Conservation (phyloP, 2,329 filamentous ascomycete genomes). For the Spiromastix sp. region DNA sequence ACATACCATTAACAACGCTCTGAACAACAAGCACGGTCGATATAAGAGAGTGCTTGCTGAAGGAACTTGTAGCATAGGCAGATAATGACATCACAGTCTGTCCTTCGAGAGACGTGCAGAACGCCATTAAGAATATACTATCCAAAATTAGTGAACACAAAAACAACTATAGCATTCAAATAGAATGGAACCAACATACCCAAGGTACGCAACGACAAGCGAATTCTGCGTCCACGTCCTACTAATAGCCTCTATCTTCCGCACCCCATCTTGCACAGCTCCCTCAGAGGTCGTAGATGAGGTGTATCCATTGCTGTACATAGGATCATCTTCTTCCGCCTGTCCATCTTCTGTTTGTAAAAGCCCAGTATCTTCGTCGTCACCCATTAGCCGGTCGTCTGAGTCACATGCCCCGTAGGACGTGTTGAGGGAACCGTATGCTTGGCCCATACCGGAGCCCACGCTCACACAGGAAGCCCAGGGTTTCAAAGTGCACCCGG, state of each 20-base stretch:
- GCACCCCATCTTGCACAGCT: constrained; percentile 37
- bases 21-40: constrained; percentile 56
- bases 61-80: constrained; percentile 56
- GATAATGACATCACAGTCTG: constrained; percentile 53
- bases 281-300: constrained; percentile 10
- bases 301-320: constrained; percentile 3
- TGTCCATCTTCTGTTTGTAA: constrained; percentile 8
- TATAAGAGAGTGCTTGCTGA: constrained; percentile 53
- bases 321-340: constrained; percentile 2
- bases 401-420: constrained; percentile 12
- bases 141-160: neutral
- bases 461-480: too few species aligned
- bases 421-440: constrained; percentile 4
- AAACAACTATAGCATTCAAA: neutral
- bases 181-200: constrained; percentile 23
- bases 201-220: constrained; percentile 37
- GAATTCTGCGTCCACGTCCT: constrained; percentile 41
- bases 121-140: constrained; percentile 52
- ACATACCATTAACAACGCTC: constrained; percentile 50
- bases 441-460: constrained; percentile 10
- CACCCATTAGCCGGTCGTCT: constrained; percentile 6
- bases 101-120: constrained; percentile 55
- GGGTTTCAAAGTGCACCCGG: too few species aligned
- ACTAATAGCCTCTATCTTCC: constrained; percentile 43
- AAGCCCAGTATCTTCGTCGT: constrained; percentile 9